phyloP scores from a whole-genome alignment of 2,329 filamentous ascomycete species.

The Neoarthrinium moseri region DNA sequence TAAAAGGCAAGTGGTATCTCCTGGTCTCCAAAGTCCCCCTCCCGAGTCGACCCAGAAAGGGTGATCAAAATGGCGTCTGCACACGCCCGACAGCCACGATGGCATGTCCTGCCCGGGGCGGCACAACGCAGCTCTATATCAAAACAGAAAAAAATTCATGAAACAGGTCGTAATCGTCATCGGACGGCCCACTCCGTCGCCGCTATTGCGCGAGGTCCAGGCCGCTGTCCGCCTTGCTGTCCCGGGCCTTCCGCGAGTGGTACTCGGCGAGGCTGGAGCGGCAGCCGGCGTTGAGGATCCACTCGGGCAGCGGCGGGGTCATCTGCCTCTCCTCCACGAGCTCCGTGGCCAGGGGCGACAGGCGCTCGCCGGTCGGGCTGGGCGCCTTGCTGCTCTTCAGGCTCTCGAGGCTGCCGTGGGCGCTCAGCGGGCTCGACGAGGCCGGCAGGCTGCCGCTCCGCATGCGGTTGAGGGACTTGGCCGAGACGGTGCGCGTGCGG shows the following conservation, averaged over 20 bases:
- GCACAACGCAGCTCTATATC: too few relatives aligned
- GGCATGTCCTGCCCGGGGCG: too few relatives aligned
- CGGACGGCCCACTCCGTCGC: too few relatives aligned
- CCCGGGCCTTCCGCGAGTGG: constrained; percentile 35
- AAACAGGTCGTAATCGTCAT: too few relatives aligned
- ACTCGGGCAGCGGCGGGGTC: constrained; percentile 62
- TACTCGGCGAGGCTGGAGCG: constrained; percentile 49
- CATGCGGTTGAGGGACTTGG: constrained; percentile 51
- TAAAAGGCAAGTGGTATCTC: constrained; percentile 8
- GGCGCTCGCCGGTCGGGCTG: constrained; percentile 19
- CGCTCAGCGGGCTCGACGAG: constrained; percentile 47
- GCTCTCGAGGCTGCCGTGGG: constrained; percentile 50
- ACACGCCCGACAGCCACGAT: not conserved
- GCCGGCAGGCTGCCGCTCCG: constrained; percentile 54
- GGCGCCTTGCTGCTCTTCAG: constrained; percentile 28
- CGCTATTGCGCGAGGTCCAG: not conserved
- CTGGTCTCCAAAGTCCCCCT: too few relatives aligned
- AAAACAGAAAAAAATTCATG: not conserved
- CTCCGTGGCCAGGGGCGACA: constrained; percentile 19
- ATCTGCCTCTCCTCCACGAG: constrained; percentile 41
- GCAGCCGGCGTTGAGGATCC: constrained; percentile 54
- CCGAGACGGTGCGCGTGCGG: constrained; percentile 62
- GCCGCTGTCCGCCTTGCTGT: constrained; percentile 8
- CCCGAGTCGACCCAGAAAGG: not conserved
- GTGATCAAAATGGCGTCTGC: not conserved